These are phyloP conservation scores for Termitomyces sp. DNA, from an alignment of 1,284 basidiomycete genomes.

Conservation along the genomic window DNA sequence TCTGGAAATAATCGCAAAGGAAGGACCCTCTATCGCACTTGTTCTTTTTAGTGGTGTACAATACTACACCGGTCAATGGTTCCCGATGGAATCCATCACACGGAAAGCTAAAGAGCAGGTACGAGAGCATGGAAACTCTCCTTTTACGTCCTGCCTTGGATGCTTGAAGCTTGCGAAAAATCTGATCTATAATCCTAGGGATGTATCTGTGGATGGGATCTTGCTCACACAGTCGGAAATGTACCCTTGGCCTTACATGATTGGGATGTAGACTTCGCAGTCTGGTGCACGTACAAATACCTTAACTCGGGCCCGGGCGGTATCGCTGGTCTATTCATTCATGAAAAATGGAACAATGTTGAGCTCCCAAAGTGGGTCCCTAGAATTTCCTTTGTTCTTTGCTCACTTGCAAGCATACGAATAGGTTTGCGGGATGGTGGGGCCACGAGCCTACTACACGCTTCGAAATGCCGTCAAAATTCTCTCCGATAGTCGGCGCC, in stretches of 20 bases:
- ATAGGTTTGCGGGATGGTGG: conserved; percentile 95
- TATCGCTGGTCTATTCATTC: conserved; percentile 90
- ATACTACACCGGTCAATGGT: conserved; percentile 97
- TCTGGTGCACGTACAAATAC: conserved; percentile 99
- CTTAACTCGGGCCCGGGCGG: conserved; percentile 94
- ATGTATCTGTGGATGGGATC: conserved; percentile 91
- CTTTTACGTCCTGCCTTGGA: conserved; percentile 11
- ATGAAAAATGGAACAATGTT: conserved; percentile 71
- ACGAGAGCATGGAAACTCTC: conserved; percentile 9
- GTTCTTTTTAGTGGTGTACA: conserved; percentile 91
- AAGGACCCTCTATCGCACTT: conserved; percentile 76
- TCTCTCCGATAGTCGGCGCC: conserved; percentile 83
- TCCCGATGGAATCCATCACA: conserved; percentile 83
- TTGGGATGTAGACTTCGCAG: conserved; percentile 95
- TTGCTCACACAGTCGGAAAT: conserved; percentile 95
- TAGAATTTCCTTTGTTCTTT: conserved; percentile 11
- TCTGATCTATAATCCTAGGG: conserved; percentile 46
- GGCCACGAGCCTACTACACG: conserved; percentile 85
- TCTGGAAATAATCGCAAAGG: conserved; percentile 65
- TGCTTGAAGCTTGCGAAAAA: conserved; percentile 6
- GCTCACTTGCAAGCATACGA: conserved; percentile 13
- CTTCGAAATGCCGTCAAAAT: conserved; percentile 85
- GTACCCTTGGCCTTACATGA: conserved; percentile 86
- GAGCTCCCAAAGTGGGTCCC: conserved; percentile 52
- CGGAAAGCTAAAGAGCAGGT: conserved; percentile 80